Evolutionary conservation across 345 rosid genomes (phyloP).

Genomic region (Ailanthus altissimus): DNA sequence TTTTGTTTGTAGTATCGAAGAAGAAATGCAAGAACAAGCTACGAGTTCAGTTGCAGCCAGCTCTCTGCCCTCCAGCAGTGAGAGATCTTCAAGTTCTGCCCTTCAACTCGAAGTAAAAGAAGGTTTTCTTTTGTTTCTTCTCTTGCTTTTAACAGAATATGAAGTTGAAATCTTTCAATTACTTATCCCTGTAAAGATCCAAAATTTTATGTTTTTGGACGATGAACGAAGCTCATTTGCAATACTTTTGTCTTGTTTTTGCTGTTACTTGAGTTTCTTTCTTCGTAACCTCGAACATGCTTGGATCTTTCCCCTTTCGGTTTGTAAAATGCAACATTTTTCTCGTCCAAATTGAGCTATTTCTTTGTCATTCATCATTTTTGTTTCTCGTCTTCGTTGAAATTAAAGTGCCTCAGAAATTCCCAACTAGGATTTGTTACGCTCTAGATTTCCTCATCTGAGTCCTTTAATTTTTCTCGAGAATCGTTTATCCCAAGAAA

Average conservation of each 20-base stretch:
- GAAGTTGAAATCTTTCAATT: background rate
- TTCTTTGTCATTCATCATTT: background rate
- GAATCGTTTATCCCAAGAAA: conserved; percentile 21
- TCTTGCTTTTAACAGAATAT: background rate
- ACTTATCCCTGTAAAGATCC: background rate
- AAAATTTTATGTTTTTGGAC: background rate
- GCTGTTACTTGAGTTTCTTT: background rate
- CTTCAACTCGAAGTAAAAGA: conserved; percentile 83
- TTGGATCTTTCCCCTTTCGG: background rate
- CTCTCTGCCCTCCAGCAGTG: conserved; percentile 92
- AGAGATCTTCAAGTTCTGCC: conserved; percentile 96
- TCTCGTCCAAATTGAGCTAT: background rate
- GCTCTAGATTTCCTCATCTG: conserved; percentile 25
- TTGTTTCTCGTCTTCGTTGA: background rate
- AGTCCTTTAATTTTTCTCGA: conserved; percentile 9
- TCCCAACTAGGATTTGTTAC: conserved; percentile 14
- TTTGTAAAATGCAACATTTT: conserved; percentile 17
- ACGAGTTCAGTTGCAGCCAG: conserved; percentile 80
- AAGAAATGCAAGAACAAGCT: conserved; percentile 82
- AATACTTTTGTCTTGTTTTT: too few relatives aligned
- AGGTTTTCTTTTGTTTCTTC: conserved; percentile 37
- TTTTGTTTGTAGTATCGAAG: background rate
- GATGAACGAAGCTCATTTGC: background rate
- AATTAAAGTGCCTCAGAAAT: background rate
- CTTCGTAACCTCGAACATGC: background rate